Conservation (phyloP, 257 asterid genomes). For the Coffea eugenioides region DNA sequence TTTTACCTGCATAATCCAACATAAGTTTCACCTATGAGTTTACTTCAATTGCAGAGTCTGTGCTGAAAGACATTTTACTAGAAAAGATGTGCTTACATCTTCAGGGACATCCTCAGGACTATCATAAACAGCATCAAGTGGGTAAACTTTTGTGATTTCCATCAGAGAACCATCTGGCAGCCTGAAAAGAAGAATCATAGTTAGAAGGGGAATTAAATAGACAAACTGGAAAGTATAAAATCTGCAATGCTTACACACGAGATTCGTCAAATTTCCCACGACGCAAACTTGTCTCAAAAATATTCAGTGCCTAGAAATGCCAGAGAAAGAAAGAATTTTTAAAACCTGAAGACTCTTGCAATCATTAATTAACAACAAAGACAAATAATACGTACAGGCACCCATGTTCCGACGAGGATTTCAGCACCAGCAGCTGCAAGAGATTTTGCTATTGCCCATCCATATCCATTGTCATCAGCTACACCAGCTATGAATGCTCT, state of each 20-base stretch:
- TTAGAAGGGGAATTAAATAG: slow-evolving; percentile 14
- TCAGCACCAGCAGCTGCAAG: slow-evolving; percentile 98
- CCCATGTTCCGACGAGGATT: slow-evolving; percentile 98
- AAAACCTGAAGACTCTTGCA: not conserved
- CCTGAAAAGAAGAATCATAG: slow-evolving; percentile 36
- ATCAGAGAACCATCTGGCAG: slow-evolving; percentile 96
- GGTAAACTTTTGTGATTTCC: slow-evolving; percentile 90
- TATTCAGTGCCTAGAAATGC: slow-evolving; percentile 70
- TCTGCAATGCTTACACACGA: slow-evolving; percentile 53
- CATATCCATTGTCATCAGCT: slow-evolving; percentile 95
- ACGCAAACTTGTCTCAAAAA: slow-evolving; percentile 82
- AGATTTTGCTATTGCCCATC: slow-evolving; percentile 97
- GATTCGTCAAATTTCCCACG: slow-evolving; percentile 96
- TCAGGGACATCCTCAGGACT: slow-evolving; percentile 94
- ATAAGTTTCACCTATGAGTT: not conserved
- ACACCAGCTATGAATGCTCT: slow-evolving; percentile 96
- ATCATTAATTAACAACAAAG: not conserved
- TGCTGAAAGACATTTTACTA: not conserved
- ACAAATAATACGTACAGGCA: slow-evolving; percentile 66
- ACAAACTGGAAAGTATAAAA: not conserved
- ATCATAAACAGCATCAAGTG: slow-evolving; percentile 91
- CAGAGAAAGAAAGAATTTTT: slow-evolving; percentile 10
- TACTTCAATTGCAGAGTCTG: not conserved
- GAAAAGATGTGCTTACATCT: slow-evolving; percentile 52
- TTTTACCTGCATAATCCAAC: slow-evolving; percentile 54